Conservation (phyloP, 2,329 filamentous ascomycete genomes). For the Colletotrichum simmondsii region DNA sequence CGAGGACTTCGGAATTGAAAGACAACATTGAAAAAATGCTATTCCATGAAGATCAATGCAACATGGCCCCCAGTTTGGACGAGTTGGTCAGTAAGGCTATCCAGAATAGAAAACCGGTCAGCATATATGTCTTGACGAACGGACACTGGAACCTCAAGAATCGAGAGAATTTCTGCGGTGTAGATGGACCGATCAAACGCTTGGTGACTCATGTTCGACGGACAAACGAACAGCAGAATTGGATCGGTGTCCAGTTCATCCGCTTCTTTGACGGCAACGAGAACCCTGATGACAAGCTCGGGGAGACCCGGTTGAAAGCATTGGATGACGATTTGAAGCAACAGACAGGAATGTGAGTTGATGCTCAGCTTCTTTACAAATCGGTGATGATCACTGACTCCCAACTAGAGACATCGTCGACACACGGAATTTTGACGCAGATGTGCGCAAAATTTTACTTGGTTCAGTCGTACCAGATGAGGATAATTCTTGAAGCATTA, state of each 20-base stretch:
- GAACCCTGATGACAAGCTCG: too few species aligned
- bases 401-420: not conserved
- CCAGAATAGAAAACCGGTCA: not conserved
- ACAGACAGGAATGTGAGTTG: not conserved
- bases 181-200: not conserved
- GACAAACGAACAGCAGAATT: not conserved
- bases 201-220: not conserved
- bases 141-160: not conserved
- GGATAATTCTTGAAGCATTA: not conserved
- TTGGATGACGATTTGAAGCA: not conserved
- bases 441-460: not conserved
- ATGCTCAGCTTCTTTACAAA: not conserved
- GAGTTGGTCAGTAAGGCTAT: not conserved
- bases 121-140: constrained; percentile 4
- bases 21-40: too few species aligned
- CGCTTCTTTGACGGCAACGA: not conserved
- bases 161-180: not conserved
- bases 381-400: not conserved
- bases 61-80: not conserved
- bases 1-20: not conserved
- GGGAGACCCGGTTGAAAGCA: not conserved
- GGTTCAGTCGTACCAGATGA: not conserved
- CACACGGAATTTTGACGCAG: not conserved
- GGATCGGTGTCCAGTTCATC: constrained; percentile 5
- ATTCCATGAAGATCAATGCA: not conserved